Conservation (phyloP, 2,329 filamentous ascomycete genomes). For the Blastomyces silverae region DNA sequence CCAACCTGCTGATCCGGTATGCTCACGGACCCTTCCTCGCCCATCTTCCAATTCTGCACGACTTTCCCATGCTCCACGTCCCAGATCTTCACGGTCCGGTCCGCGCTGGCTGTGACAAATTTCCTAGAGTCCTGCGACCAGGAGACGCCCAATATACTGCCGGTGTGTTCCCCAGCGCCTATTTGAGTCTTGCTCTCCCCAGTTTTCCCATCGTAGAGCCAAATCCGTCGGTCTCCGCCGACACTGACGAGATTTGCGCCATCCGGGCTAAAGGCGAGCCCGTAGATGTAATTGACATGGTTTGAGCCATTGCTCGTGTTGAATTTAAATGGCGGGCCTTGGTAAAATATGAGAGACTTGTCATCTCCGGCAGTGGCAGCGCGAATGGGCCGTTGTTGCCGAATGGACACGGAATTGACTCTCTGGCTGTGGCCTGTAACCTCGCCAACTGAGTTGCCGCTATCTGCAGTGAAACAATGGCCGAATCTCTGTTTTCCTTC, state of each 20-base stretch:
- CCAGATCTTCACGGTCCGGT: constrained; percentile 94
- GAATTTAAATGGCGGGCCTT: constrained; percentile 94
- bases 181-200: constrained; percentile 74
- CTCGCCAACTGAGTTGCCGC: constrained; percentile 92
- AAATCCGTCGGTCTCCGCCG: constrained; percentile 85
- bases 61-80: constrained; percentile 72
- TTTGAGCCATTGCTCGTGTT: constrained; percentile 69
- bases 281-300: constrained; percentile 85
- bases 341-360: constrained; percentile 80
- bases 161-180: constrained; percentile 67
- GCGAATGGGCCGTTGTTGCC: constrained; percentile 80
- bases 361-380: constrained; percentile 91
- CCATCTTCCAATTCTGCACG: constrained; percentile 77
- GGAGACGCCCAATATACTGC: constrained; percentile 85
- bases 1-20: constrained; percentile 86
- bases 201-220: constrained; percentile 93
- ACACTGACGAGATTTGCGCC: constrained; percentile 76
- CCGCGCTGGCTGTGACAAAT: constrained; percentile 85
- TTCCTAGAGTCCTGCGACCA: constrained; percentile 83
- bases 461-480: constrained; percentile 90
- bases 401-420: constrained; percentile 85
- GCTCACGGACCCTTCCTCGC: constrained; percentile 63
- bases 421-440: constrained; percentile 84
- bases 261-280: constrained; percentile 82
- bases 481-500: constrained; percentile 91